Evolutionary conservation across 768 basidiomycete genomes (phyloP).

Genomic region (Tulasnella sp.): DNA sequence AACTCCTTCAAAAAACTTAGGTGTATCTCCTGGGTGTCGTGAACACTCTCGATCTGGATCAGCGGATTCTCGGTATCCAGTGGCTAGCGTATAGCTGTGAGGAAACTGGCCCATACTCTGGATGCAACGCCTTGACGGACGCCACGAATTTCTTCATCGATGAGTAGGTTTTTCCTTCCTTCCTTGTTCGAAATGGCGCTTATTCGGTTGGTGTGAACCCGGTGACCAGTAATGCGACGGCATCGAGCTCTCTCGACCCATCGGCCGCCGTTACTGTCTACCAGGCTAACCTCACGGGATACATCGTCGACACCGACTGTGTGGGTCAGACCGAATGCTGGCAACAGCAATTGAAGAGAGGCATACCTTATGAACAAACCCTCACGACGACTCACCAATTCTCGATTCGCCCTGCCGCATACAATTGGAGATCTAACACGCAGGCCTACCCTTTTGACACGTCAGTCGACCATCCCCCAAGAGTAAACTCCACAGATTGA

Average conservation of each 20-base stretch:
- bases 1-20: not conserved
- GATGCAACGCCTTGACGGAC: not conserved
- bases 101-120: not conserved
- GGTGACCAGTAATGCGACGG: too few species aligned
- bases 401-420: not conserved
- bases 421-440: not conserved
- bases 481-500: too few species aligned
- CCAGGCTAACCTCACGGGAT: conserved; percentile 9
- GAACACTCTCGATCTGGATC: not conserved
- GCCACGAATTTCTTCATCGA: conserved; percentile 3
- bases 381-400: not conserved
- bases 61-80: not conserved
- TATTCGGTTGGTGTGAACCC: too few species aligned
- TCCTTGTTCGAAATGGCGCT: too few species aligned
- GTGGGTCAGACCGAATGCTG: not conserved
- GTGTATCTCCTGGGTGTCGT: conserved; percentile 2
- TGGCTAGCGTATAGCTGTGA: not conserved
- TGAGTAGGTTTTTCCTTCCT: too few species aligned
- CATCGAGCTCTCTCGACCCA: conserved; percentile 3
- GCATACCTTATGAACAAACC: conserved; percentile 6
- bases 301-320: conserved; percentile 1
- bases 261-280: not conserved
- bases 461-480: too few species aligned
- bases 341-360: not conserved
- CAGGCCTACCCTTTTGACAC: conserved; percentile 8